Conservation (phyloP, 2,329 filamentous ascomycete genomes). For the Geoglossum cookeanum region DNA sequence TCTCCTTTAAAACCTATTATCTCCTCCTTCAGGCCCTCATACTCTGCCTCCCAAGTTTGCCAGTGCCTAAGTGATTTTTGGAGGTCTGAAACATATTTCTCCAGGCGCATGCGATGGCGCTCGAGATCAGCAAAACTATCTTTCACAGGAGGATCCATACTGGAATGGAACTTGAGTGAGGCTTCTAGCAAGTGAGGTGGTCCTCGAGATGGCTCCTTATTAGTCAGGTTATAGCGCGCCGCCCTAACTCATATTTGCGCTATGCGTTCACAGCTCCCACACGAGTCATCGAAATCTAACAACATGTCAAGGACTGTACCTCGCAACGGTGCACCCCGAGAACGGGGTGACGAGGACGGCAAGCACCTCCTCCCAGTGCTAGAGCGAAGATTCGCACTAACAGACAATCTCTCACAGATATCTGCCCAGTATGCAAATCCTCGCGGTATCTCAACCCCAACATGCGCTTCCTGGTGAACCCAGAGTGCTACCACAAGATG, state of each 20-base stretch:
- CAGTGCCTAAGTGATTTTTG: conserved; percentile 65
- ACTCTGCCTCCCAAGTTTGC: conserved; percentile 82
- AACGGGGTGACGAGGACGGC: conserved; percentile 7
- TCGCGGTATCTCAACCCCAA: conserved; percentile 86
- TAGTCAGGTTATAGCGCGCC: not conserved
- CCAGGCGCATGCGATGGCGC: conserved; percentile 52
- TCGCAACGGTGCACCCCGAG: conserved; percentile 3
- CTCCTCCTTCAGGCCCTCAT: conserved; percentile 74
- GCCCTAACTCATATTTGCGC: not conserved
- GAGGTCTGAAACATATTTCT: conserved; percentile 56
- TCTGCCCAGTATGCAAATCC: conserved; percentile 95
- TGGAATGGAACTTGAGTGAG: not conserved
- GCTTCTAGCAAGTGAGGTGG: not conserved
- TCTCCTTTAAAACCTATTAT: conserved; percentile 36
- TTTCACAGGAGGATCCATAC: not conserved
- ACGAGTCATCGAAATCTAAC: not conserved
- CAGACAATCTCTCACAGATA: conserved; percentile 31
- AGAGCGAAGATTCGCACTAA: not conserved
- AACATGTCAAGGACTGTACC: conserved; percentile 6
- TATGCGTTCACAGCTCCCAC: not conserved
- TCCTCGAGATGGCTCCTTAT: not conserved
- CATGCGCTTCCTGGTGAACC: conserved; percentile 91
- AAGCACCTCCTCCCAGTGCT: not conserved
- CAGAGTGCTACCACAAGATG: conserved; percentile 98
- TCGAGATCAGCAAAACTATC: conserved; percentile 45